phyloP scores from a whole-genome alignment of 1,139 yeast species.

The Suhomyces bolitotheri region DNA sequence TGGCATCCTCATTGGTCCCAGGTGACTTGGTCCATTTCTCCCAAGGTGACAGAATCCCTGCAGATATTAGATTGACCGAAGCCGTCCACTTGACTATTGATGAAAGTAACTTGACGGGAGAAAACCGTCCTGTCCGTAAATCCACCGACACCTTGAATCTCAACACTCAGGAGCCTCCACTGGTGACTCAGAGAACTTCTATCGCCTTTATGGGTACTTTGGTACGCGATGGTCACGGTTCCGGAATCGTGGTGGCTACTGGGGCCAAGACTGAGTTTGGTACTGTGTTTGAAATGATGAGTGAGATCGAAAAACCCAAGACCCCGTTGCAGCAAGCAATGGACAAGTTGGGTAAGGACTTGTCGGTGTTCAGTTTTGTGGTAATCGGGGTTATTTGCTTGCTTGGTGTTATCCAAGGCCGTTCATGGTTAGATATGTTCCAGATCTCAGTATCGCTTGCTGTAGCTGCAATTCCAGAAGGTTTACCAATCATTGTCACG shows the following conservation, averaged over 20 bases:
- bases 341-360: constrained; percentile 91
- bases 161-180: constrained; percentile 27
- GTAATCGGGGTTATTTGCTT: constrained; percentile 86
- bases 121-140: constrained; percentile 81
- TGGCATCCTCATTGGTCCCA: constrained; percentile 86
- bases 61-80: constrained; percentile 79
- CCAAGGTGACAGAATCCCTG: constrained; percentile 95
- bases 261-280: constrained; percentile 90
- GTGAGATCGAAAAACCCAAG: constrained; percentile 89
- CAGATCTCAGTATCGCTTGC: constrained; percentile 95
- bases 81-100: constrained; percentile 80
- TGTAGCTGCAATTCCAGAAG: constrained; percentile 98
- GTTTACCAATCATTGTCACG: constrained; percentile 93
- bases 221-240: constrained; percentile 90
- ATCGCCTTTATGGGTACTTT: constrained; percentile 96
- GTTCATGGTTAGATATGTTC: constrained; percentile 94
- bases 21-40: constrained; percentile 88
- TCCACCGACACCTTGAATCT: constrained; percentile 34
- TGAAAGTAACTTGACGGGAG: constrained; percentile 94
- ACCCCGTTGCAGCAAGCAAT: constrained; percentile 92
- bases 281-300: constrained; percentile 85
- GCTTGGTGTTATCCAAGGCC: constrained; percentile 85
- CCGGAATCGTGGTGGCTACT: constrained; percentile 91
- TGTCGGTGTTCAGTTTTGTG: constrained; percentile 76
- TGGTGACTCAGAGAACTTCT: constrained; percentile 65